A percentile compares a stretch with the other conserved stretches of the same genome.
Evolutionary conservation across 352 stramenopile species (phyloP).

Genomic region (Phytophthora nicotianae): DNA sequence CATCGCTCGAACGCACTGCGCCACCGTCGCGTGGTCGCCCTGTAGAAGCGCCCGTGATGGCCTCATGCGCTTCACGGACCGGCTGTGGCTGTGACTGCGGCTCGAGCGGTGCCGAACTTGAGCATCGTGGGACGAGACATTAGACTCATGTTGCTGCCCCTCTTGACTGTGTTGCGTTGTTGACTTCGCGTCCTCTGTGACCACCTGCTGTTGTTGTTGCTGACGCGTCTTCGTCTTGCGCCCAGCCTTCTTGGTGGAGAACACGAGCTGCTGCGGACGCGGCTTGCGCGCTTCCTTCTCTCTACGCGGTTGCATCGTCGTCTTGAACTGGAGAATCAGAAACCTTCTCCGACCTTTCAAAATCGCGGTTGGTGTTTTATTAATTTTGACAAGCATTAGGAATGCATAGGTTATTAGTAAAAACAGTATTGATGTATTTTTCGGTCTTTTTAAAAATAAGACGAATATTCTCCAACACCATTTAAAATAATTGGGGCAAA

Average conservation of each 20-base stretch:
- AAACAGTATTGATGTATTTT: no score
- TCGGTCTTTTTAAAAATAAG: no score
- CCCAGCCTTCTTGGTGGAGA: conserved; percentile 68
- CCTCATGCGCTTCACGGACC: conserved; percentile 60
- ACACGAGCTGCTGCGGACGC: conserved; percentile 54
- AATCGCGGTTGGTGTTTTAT: conserved; percentile 8
- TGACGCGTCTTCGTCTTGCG: conserved; percentile 36
- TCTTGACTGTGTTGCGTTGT: conserved; percentile 15
- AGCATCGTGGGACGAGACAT: conserved; percentile 10
- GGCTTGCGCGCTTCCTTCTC: conserved; percentile 34
- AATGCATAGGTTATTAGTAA: no score
- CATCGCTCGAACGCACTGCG: conserved; percentile 85
- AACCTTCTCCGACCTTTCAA: conserved; percentile 27
- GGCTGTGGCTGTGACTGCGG: conserved; percentile 34
- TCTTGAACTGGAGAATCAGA: conserved; percentile 5
- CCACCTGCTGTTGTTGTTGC: conserved; percentile 12
- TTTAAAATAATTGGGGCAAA: no score
- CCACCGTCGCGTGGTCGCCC: conserved; percentile 69
- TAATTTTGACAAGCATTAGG: conserved; percentile 17
- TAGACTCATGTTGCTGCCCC: conserved; percentile 10
- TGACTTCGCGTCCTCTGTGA: conserved; percentile 13
- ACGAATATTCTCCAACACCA: no score
- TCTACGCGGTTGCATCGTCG: conserved; percentile 29
- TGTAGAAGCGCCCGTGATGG: conserved; percentile 76
- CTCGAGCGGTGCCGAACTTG: conserved; percentile 25